Percentiles rank a stretch among this genome's conserved stretches.
Conservation (phyloP, 768 basidiomycete genomes). For the Ramaria sp. region DNA sequence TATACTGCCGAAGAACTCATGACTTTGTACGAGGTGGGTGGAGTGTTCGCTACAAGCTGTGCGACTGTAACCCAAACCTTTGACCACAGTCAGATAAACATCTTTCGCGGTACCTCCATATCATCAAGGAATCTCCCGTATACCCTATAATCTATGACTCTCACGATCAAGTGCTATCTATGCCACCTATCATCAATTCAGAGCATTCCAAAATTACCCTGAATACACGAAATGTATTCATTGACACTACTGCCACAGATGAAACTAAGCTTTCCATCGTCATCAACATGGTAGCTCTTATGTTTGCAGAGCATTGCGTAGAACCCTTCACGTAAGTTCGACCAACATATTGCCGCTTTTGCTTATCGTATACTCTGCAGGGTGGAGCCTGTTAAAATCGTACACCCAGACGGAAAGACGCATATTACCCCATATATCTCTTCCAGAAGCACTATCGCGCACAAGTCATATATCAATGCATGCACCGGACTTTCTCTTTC, state of each 20-base stretch:
- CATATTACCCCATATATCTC: conserved; percentile 77
- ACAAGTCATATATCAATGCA: conserved; percentile 88
- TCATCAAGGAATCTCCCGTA: conserved; percentile 90
- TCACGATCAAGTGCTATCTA: conserved; percentile 78
- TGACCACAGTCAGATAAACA: conserved; percentile 76
- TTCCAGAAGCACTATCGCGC: conserved; percentile 59
- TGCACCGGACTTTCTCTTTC: conserved; percentile 80
- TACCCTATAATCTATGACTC: conserved; percentile 97
- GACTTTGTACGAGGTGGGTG: conserved; percentile 77
- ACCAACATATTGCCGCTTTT: not conserved
- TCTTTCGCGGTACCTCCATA: conserved; percentile 76
- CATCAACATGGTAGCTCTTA: conserved; percentile 87
- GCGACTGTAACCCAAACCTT: not conserved
- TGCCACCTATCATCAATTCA: conserved; percentile 98
- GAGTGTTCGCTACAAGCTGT: too few relatives aligned
- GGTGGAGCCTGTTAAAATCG: conserved; percentile 85
- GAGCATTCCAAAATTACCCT: conserved; percentile 95
- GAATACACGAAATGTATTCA: conserved; percentile 88
- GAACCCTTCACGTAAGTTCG: conserved; percentile 79
- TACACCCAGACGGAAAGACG: conserved; percentile 65
- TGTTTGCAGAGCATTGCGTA: conserved; percentile 96
- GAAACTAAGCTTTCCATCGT: conserved; percentile 95
- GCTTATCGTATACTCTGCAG: conserved; percentile 28
- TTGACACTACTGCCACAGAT: conserved; percentile 95
- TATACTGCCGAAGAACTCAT: conserved; percentile 89